Conservation (phyloP, 768 basidiomycete genomes). For the Mycena metata region DNA sequence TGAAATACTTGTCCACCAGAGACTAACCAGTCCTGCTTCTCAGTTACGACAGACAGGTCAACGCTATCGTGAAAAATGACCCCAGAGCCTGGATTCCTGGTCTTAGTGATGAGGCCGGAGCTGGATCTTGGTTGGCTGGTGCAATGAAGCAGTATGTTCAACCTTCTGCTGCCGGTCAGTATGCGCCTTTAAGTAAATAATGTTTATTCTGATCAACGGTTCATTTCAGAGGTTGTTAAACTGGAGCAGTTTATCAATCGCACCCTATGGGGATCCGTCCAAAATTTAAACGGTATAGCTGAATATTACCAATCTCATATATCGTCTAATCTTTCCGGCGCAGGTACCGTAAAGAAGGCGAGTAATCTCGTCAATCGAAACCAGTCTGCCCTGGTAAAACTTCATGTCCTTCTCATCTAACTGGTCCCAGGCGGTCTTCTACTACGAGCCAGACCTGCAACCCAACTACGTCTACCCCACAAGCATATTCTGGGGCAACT, state of each 20-base stretch:
- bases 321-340: neutral
- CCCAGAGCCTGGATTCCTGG: constrained; percentile 73
- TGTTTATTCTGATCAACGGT: neutral
- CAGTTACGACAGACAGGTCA: constrained; percentile 60
- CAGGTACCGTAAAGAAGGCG: constrained; percentile 69
- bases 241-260: constrained; percentile 63
- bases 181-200: neutral
- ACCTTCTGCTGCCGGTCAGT: constrained; percentile 55
- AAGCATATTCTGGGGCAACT: constrained; percentile 63
- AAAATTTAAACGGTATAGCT: constrained; percentile 60
- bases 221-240: constrained; percentile 60
- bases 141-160: constrained; percentile 70
- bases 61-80: constrained; percentile 64
- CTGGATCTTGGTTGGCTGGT: constrained; percentile 69
- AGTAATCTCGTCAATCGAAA: too few species aligned
- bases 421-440: constrained; percentile 59
- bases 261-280: constrained; percentile 64
- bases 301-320: neutral
- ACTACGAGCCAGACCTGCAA: constrained; percentile 61
- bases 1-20: too few species aligned
- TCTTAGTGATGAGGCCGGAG: constrained; percentile 71
- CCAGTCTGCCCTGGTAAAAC: too few species aligned
- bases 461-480: constrained; percentile 64
- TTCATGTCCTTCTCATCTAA: too few species aligned
- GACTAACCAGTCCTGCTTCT: too few species aligned